Evolutionary conservation across 139 green algal genomes (phyloP).

Genomic region (Dunaliella sp.): DNA sequence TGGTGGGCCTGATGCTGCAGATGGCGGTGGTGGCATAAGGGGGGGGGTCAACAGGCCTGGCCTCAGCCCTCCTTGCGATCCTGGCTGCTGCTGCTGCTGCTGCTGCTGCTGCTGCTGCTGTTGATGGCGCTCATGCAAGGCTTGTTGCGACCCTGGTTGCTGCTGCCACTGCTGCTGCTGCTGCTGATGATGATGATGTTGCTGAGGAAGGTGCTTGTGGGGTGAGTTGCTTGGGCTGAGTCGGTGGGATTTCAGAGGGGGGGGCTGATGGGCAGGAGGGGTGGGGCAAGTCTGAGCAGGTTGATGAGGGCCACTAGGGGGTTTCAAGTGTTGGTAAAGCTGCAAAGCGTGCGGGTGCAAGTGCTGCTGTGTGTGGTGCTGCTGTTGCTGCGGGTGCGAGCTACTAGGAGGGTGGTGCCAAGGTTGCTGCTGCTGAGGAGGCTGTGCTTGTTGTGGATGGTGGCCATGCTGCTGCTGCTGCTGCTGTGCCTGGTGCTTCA

Average conservation of each 20-base stretch:
- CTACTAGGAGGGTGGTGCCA: background rate
- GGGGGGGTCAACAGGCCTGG: too few species aligned
- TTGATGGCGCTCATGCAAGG: background rate
- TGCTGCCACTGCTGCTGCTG: background rate
- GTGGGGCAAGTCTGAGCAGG: too few species aligned
- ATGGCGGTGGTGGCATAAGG: too few species aligned
- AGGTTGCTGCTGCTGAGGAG: background rate
- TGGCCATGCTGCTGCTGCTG: background rate
- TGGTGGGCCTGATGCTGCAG: too few species aligned
- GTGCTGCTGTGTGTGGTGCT: background rate
- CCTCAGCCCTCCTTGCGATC: too few species aligned
- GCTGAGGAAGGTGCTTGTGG: too few species aligned
- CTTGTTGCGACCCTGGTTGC: too few species aligned
- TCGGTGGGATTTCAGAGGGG: too few species aligned
- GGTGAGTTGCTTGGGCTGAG: too few species aligned
- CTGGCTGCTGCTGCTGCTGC: background rate
- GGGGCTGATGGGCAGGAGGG: too few species aligned
- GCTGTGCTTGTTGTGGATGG: background rate
- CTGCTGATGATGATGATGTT: background rate
- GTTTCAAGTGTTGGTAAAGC: too few species aligned
- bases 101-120: background rate
- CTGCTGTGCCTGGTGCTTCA: background rate
- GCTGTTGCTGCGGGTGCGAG: background rate
- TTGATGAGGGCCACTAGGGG: too few species aligned
- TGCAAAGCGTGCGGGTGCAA: background rate